These are phyloP conservation scores for Fusarium xylarioides DNA, from an alignment of 2,329 filamentous ascomycete species.

Conservation along the genomic window DNA sequence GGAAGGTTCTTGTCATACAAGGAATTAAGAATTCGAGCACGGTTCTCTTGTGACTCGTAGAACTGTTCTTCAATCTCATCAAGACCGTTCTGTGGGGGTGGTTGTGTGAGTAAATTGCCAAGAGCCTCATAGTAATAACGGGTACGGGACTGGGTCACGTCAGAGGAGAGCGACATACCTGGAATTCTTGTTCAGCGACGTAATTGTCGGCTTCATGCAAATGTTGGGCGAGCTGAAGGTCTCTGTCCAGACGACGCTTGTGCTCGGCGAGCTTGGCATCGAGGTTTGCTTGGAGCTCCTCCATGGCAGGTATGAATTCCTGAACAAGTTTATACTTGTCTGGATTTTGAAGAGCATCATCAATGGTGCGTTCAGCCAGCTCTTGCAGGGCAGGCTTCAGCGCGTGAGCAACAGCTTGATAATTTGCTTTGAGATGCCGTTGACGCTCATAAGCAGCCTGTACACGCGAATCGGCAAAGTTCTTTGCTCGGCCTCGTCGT, in stretches of 20 bases:
- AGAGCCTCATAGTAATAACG: constrained; percentile 37
- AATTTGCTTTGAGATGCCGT: constrained; percentile 72
- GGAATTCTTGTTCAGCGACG: constrained; percentile 48
- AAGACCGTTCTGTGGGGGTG: constrained; percentile 47
- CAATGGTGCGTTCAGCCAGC: constrained; percentile 68
- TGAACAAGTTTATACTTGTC: constrained; percentile 61
- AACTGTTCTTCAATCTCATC: constrained; percentile 53
- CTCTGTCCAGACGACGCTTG: constrained; percentile 46
- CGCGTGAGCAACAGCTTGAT: constrained; percentile 68
- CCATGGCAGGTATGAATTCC: constrained; percentile 62
- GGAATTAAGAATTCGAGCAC: constrained; percentile 56
- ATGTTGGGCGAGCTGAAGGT: constrained; percentile 52
- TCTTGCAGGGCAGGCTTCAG: constrained; percentile 73
- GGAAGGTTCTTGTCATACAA: constrained; percentile 56
- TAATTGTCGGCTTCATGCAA: constrained; percentile 47
- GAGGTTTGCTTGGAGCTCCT: constrained; percentile 55
- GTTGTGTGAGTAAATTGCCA: constrained; percentile 28
- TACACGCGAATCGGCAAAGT: constrained; percentile 62
- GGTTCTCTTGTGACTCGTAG: constrained; percentile 56
- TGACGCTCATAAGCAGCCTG: constrained; percentile 71
- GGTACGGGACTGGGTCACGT: constrained; percentile 25
- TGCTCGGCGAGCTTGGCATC: constrained; percentile 45
- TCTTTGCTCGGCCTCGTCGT: constrained; percentile 64
- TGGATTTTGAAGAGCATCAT: constrained; percentile 64
- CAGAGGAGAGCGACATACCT: constrained; percentile 46